These are phyloP conservation scores for Clavispora fructus DNA, from an alignment of 805 yeast species.

Conservation along the genomic window DNA sequence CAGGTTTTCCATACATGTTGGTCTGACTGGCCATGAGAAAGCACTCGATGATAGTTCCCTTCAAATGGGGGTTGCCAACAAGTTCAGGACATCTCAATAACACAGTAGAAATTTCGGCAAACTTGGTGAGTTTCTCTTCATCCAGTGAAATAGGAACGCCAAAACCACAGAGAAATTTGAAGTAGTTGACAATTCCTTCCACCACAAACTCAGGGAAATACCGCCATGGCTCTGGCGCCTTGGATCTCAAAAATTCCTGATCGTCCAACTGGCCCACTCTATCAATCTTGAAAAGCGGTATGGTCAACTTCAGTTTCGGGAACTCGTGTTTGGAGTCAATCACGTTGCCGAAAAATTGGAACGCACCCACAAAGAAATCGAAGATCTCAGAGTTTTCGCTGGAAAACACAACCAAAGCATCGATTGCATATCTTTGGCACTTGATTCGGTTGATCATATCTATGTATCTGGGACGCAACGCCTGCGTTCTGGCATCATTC, in stretches of 20 bases:
- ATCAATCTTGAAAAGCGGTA: conserved; percentile 53
- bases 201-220: conserved; percentile 80
- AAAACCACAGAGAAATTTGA: conserved; percentile 55
- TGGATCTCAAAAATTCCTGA: conserved; percentile 59
- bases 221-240: conserved; percentile 72
- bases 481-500: conserved; percentile 20
- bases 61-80: conserved; percentile 89
- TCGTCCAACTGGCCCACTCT: conserved; percentile 69
- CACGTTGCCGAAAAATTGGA: conserved; percentile 62
- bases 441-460: conserved; percentile 36
- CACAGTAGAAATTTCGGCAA: conserved; percentile 68
- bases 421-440: conserved; percentile 50
- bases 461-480: conserved; percentile 39
- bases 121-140: conserved; percentile 45
- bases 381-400: conserved; percentile 60
- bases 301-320: conserved; percentile 46
- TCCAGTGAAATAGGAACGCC: conserved; percentile 51
- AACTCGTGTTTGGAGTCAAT: conserved; percentile 68
- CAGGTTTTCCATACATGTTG: conserved; percentile 52
- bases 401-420: conserved; percentile 56
- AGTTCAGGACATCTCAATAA: conserved; percentile 80
- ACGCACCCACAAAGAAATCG: conserved; percentile 73
- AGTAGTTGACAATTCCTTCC: conserved; percentile 75
- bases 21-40: conserved; percentile 71
- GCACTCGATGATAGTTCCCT: conserved; percentile 76